Evolutionary conservation across 768 basidiomycete species (phyloP).

Genomic region (Boletus rex-veris): DNA sequence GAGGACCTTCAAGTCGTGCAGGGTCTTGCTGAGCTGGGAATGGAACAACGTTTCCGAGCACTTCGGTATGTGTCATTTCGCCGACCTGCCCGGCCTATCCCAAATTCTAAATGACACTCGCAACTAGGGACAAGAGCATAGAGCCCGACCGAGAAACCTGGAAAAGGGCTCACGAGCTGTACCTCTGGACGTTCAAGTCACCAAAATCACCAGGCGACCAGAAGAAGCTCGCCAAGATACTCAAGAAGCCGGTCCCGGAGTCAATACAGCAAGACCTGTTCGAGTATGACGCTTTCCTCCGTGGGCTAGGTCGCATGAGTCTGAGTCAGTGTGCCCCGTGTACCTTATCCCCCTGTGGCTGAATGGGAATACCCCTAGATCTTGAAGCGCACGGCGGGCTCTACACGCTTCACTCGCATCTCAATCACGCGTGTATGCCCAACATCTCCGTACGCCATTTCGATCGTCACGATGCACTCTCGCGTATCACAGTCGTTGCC

Average conservation of each 20-base stretch:
- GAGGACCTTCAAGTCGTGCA: conserved; percentile 54
- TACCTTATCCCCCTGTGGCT: background rate
- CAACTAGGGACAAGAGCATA: conserved; percentile 30
- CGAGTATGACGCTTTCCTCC: conserved; percentile 71
- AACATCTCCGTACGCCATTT: conserved; percentile 78
- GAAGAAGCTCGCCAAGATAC: conserved; percentile 54
- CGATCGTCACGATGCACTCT: conserved; percentile 62
- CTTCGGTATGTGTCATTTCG: conserved; percentile 11
- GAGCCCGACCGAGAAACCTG: conserved; percentile 67
- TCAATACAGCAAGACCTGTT: conserved; percentile 61
- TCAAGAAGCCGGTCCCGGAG: conserved; percentile 46
- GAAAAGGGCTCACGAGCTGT: conserved; percentile 60
- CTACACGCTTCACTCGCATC: conserved; percentile 80
- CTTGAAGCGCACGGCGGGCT: conserved; percentile 85
- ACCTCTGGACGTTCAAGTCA: conserved; percentile 58
- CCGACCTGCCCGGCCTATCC: background rate
- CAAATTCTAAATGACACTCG: background rate
- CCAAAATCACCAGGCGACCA: conserved; percentile 49
- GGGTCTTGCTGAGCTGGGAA: conserved; percentile 68
- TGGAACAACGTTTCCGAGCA: conserved; percentile 60
- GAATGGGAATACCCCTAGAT: conserved; percentile 38
- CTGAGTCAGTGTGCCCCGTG: conserved; percentile 55
- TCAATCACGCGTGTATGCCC: conserved; percentile 83
- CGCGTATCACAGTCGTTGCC: conserved; percentile 75
- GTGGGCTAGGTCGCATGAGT: conserved; percentile 72